These are phyloP conservation scores for Myxozyma mucilagina DNA, from an alignment of 805 yeast genomes.

Conservation along the genomic window DNA sequence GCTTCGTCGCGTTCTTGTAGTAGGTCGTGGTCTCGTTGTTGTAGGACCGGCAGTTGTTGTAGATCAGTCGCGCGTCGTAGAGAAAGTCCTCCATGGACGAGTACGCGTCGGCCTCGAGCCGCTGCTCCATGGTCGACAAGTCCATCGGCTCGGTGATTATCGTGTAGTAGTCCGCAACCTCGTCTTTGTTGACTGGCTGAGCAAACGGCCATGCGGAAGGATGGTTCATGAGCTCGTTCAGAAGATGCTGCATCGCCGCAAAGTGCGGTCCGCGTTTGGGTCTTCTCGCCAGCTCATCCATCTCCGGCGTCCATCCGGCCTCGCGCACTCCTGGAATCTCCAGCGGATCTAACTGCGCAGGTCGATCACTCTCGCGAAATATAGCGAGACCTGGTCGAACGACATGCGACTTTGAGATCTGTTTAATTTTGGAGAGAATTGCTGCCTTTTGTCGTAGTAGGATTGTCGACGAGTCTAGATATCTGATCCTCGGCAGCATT, in stretches of 20 bases:
- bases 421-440: slow-evolving; percentile 75
- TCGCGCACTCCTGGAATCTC: slow-evolving; percentile 87
- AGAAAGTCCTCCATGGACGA: slow-evolving; percentile 87
- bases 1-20: slow-evolving; percentile 88
- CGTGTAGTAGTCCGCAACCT: slow-evolving; percentile 94
- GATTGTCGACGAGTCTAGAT: slow-evolving; percentile 84
- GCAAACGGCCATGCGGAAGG: slow-evolving; percentile 99
- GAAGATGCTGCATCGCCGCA: slow-evolving; percentile 84
- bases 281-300: slow-evolving; percentile 93
- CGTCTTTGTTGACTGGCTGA: slow-evolving; percentile 84
- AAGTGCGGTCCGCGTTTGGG: slow-evolving; percentile 95
- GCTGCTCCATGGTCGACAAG: slow-evolving; percentile 89
- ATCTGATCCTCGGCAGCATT: slow-evolving; percentile 85
- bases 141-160: slow-evolving; percentile 97
- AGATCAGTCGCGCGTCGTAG: slow-evolving; percentile 81
- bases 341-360: slow-evolving; percentile 62
- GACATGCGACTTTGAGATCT: slow-evolving; percentile 73
- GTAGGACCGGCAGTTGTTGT: slow-evolving; percentile 87
- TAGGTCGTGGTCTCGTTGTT: slow-evolving; percentile 94
- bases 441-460: slow-evolving; percentile 89
- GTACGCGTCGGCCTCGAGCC: slow-evolving; percentile 88
- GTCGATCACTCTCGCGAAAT: slow-evolving; percentile 48
- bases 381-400: slow-evolving; percentile 78
- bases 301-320: slow-evolving; percentile 97
- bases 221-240: slow-evolving; percentile 87